Evolutionary conservation across 164 flowering plant species (phyloP).

Genomic region (Paratinospora sagittata): DNA sequence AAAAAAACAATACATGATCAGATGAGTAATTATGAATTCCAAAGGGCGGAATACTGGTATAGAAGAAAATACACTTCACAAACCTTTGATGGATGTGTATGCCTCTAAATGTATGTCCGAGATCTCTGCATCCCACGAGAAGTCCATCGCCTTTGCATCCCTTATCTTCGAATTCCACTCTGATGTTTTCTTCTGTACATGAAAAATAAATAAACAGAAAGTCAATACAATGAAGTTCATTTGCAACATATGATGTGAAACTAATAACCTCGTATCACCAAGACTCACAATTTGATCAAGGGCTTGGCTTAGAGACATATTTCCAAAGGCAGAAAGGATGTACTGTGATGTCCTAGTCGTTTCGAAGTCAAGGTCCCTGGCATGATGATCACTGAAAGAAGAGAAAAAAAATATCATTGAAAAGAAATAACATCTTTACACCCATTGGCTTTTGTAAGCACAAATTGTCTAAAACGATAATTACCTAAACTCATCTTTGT

Average conservation of each 20-base stretch:
- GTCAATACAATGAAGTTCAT: background rate
- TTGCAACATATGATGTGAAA: too few species aligned
- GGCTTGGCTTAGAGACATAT: conserved; percentile 54
- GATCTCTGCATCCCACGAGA: conserved; percentile 79
- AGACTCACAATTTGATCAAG: conserved; percentile 65
- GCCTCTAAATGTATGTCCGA: conserved; percentile 55
- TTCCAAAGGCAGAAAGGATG: conserved; percentile 41
- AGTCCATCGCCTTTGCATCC: conserved; percentile 62
- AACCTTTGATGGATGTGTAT: conserved; percentile 39
- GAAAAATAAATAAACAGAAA: background rate
- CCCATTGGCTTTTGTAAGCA: background rate
- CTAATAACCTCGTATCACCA: background rate
- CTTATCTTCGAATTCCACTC: conserved; percentile 50
- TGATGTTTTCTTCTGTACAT: conserved; percentile 38
- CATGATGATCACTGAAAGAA: conserved; percentile 28
- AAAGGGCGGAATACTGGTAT: too few species aligned
- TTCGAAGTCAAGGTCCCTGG: conserved; percentile 30
- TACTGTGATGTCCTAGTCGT: conserved; percentile 37
- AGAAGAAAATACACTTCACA: too few species aligned
- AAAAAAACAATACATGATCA: too few species aligned
- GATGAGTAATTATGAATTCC: too few species aligned
- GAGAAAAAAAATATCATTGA: conserved; percentile 1
- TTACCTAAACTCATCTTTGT: conserved; percentile 37
- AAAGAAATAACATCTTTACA: background rate
- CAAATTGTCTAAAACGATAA: background rate